phyloP scores from a whole-genome alignment of 305 asterid genomes.

The Solanum hybrid region DNA sequence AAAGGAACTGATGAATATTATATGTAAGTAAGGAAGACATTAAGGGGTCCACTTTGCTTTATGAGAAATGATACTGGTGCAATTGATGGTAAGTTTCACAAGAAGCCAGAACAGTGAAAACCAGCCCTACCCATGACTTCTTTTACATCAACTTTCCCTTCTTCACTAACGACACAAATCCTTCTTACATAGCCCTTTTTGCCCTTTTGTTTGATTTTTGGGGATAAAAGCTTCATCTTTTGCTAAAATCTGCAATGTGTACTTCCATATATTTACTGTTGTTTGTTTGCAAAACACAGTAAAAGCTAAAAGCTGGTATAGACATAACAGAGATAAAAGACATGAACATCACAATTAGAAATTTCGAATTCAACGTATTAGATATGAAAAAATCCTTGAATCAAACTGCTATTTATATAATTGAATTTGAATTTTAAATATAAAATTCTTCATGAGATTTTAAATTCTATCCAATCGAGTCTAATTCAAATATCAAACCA shows the following conservation, averaged over 20 bases:
- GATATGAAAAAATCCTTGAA: not conserved
- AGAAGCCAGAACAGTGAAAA: not conserved
- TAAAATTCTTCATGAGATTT: no score
- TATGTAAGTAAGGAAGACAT: not conserved
- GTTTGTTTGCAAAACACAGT: not conserved
- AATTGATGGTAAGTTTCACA: not conserved
- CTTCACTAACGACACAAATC: not conserved
- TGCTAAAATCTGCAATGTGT: not conserved
- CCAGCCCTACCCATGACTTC: not conserved
- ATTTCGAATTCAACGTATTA: no score
- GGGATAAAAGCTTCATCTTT: not conserved
- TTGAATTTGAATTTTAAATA: no score
- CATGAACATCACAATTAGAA: no score
- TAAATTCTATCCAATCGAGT: no score
- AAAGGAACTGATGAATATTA: not conserved
- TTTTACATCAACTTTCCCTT: not conserved
- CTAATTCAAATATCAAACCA: not conserved
- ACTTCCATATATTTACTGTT: not conserved
- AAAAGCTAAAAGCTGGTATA: not conserved
- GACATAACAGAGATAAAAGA: not conserved
- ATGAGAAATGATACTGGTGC: not conserved
- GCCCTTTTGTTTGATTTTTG: not conserved
- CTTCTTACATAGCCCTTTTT: not conserved
- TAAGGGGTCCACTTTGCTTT: conserved; percentile 1
- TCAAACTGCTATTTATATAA: not conserved